phyloP scores from a whole-genome alignment of 257 asterid species.

The Coffea canephora region DNA sequence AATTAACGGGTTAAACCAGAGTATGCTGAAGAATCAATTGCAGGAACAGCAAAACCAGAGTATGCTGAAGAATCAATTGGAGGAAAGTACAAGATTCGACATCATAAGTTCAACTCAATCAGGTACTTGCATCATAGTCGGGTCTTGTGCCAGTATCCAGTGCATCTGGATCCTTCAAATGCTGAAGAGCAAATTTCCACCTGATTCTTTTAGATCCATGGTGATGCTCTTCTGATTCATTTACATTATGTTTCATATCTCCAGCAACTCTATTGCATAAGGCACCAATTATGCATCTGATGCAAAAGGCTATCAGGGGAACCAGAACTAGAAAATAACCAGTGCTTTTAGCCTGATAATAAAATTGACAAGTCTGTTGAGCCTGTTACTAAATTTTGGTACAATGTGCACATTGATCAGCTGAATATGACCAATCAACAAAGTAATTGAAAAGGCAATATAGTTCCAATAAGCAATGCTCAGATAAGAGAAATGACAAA shows the following conservation, averaged over 20 bases:
- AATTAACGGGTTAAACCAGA: no score
- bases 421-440: not conserved
- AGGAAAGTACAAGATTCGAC: not conserved
- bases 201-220: conserved; percentile 34
- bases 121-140: conserved; percentile 47
- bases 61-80: not conserved
- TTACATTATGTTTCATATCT: conserved; percentile 29
- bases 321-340: conserved; percentile 57
- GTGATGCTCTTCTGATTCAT: conserved; percentile 21
- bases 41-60: not conserved
- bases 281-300: conserved; percentile 48
- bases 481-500: conserved; percentile 4
- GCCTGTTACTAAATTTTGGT: conserved; percentile 22
- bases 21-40: no score
- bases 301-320: conserved; percentile 63
- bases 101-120: not conserved
- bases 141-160: conserved; percentile 32
- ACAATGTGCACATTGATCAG: conserved; percentile 6
- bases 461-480: conserved; percentile 3
- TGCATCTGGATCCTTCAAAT: conserved; percentile 45
- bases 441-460: conserved; percentile 2
- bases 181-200: conserved; percentile 58
- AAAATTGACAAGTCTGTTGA: conserved; percentile 32
- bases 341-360: conserved; percentile 54
- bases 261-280: conserved; percentile 29